These are phyloP conservation scores for Pythium utonaiense DNA, from an alignment of 352 stramenopile species.

Conservation along the genomic window DNA sequence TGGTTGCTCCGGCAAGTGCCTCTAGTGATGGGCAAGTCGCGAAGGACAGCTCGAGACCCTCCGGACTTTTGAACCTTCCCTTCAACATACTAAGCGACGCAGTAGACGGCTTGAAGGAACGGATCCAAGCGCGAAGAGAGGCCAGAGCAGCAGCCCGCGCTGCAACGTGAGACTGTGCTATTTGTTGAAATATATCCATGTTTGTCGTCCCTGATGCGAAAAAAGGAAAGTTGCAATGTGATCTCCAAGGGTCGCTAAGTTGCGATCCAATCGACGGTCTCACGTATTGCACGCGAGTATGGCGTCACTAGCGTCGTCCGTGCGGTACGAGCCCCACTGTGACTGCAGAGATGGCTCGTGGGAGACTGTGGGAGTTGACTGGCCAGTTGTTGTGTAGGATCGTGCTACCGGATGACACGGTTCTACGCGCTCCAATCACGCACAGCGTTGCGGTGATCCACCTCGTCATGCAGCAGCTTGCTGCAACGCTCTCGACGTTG, in stretches of 20 bases:
- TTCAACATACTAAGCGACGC: not conserved
- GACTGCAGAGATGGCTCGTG: too few relatives aligned
- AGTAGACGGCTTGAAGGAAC: not conserved
- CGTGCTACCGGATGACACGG: slow-evolving; percentile 16
- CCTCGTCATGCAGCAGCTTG: not conserved
- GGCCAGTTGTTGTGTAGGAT: slow-evolving; percentile 1
- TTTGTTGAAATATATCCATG: not conserved
- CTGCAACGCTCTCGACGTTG: too few relatives aligned
- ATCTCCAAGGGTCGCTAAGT: not conserved
- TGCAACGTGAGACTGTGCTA: not conserved
- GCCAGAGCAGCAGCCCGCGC: not conserved
- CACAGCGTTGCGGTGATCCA: not conserved
- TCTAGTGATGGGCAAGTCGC: not conserved
- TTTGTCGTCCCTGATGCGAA: not conserved
- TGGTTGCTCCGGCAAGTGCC: not conserved
- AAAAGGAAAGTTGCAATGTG: not conserved
- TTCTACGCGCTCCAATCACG: slow-evolving; percentile 6
- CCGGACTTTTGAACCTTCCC: not conserved
- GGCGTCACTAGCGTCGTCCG: not conserved
- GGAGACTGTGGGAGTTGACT: not conserved
- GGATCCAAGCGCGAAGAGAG: not conserved
- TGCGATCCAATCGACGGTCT: not conserved
- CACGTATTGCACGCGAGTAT: not conserved
- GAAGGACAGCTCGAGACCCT: not conserved
- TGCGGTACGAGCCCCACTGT: slow-evolving; percentile 5